phyloP scores from a whole-genome alignment of 169 alveolate genomes.

The Plasmodium reichenowi region DNA sequence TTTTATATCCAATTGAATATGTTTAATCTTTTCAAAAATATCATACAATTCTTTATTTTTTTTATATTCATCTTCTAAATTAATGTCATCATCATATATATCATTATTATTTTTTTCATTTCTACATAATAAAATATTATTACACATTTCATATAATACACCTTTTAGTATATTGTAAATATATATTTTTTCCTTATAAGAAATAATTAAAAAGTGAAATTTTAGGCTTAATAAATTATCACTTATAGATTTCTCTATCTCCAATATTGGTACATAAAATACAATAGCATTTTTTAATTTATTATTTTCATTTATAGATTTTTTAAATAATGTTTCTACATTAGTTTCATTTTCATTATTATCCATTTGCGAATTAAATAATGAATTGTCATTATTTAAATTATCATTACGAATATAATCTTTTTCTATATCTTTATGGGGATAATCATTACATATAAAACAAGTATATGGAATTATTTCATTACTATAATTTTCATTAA shows the following conservation, averaged over 20 bases:
- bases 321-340: conserved; percentile 1
- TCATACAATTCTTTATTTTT: not conserved
- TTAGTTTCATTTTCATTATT: conserved; percentile 14
- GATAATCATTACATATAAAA: not conserved
- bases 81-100: not conserved
- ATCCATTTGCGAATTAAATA: not conserved
- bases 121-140: not conserved
- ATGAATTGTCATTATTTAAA: not conserved
- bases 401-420: not conserved
- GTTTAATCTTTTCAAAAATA: conserved; percentile 18
- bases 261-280: conserved; percentile 66
- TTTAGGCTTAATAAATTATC: conserved; percentile 27
- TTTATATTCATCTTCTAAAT: not conserved
- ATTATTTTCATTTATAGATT: conserved; percentile 10
- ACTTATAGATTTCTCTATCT: conserved; percentile 65
- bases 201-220: conserved; percentile 15
- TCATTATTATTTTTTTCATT: not conserved
- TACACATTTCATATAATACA: conserved; percentile 17
- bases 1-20: conserved; percentile 14
- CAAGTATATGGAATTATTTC: conserved; percentile 4
- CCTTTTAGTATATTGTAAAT: conserved; percentile 27
- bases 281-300: conserved; percentile 54
- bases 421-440: not conserved
- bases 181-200: conserved; percentile 19
- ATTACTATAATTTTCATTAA: not conserved